Evolutionary conservation across 495 filamentous ascomycete species (phyloP), one percentile per base, ranked within the genome.

Genomic region (Lasiosphaeris hirsuta): DNA sequence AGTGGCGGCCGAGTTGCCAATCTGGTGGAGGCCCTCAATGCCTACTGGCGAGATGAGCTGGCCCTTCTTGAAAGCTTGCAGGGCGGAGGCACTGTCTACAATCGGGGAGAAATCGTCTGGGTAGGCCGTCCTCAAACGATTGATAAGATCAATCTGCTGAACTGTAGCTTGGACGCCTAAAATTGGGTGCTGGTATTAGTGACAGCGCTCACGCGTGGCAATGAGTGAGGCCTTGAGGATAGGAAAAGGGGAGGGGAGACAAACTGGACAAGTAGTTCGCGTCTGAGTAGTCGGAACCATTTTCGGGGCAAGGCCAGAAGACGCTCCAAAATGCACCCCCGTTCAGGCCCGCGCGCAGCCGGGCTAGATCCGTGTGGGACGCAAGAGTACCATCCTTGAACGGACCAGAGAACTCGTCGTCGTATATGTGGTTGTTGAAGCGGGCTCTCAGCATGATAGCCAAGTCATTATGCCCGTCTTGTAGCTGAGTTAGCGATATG

Each of bases 11-110:
- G 86, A 89, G 76, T 96, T 96, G 39, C 90, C 93, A 56, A 98
- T 95, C 61, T 96, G 92, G 68, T 98, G 94, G 1, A 98, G 82
- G 4, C 94, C 94, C 73, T 98, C 94, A 23, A 97, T 89, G 11
- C 86, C 90, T 11, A 92, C 71, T 7, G 91, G 90, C 3, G 81
- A 83, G 57, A 84, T 77, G 5, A 85, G 63, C 54, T 79, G 81
- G 58, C 80, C 79, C 44, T 80, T 68, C 10, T 62, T 70, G 69
- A 89, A 92, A 13, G 79, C 81, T 0, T 76, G 66, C 11, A 84
- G 58, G 6, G 90, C 87, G 0, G 79, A 79, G 37, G 69, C 75
- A 66, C 78, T 76, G 67, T 84, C 82, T 2, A 83, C 19, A 39
- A 46, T 47, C 66, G 0, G 81, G 71, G 84, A 85, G 73, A 96